Base-by-base conservation (phyloP, 129 eudicot species). In the Chrysanthemum makinoi region DNA sequence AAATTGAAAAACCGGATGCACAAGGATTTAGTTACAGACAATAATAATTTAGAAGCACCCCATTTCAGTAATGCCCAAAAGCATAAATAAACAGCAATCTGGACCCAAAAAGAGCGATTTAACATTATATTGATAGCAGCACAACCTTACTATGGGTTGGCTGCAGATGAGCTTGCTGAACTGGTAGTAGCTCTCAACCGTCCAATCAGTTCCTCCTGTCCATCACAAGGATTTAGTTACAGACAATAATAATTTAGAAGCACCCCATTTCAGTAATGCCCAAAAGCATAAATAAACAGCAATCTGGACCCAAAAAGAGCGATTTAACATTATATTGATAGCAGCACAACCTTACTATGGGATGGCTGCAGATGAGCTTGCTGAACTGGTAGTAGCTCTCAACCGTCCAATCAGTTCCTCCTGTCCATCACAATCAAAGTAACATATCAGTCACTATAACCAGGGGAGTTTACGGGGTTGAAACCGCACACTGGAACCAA, bases 391-490 rank as follows among this genome's bases (percentile, higher is more conserved):
- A 46, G 79, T 74, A 18, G 76, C 67, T 79, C 89, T 84, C 83
- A 89, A 69, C n/a, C 96, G 86, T 49, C 81, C 82, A 80, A 89
- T 80, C 77, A 89, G 74, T 69, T 89, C 96, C 11, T 86, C 96
- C 96, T 86, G 83, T 60, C 66, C 17, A 66, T 70, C 58, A 68
- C 63, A 68, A 75, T 19, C 22, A 24, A 60, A 20, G 6, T 22
- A 48, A 11, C 14, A 28, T 18, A 22, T 58, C 44, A 59, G 11
- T 58, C 16, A 10, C 2, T 53, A 16, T 28, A 53, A 16, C 13
- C 1, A 68, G 11, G 14, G 13, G 24, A 0, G 24, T 46, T 11
- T 2, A 26, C 10, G 22, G 4, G 24, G 52, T 15, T 13, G 13
- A 28, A 26, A 68, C 9, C 24, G 5, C 2, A 52, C 13, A 49